Evolutionary conservation across 495 filamentous ascomycete genomes (phyloP).

Genomic region (Hapsidospora chrysogenum): DNA sequence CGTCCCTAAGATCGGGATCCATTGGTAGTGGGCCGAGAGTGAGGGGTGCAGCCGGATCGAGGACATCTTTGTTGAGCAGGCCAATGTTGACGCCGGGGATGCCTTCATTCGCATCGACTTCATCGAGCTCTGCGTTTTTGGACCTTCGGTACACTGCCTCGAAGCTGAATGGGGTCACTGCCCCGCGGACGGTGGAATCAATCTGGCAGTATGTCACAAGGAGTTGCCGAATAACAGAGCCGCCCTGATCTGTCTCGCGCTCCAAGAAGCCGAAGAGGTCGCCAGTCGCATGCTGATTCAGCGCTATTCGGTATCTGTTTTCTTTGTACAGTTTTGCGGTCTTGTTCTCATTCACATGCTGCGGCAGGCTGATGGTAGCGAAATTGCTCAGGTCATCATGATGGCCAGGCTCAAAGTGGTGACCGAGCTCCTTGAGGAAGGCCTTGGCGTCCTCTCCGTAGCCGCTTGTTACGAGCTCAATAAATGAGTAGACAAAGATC

Average conservation of each 20-base stretch:
- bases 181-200: slow-evolving; percentile 54
- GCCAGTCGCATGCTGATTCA: slow-evolving; percentile 63
- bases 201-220: slow-evolving; percentile 60
- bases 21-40: slow-evolving; percentile 65
- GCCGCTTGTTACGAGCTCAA: slow-evolving; percentile 62
- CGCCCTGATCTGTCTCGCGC: slow-evolving; percentile 61
- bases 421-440: slow-evolving; percentile 50
- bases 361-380: slow-evolving; percentile 48
- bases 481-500: slow-evolving; percentile 80
- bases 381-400: slow-evolving; percentile 58
- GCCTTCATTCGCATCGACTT: slow-evolving; percentile 76
- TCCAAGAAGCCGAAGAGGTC: slow-evolving; percentile 80
- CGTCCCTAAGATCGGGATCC: slow-evolving; percentile 59
- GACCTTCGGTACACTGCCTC: slow-evolving; percentile 56
- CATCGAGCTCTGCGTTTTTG: slow-evolving; percentile 33
- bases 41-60: slow-evolving; percentile 36
- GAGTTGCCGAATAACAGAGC: slow-evolving; percentile 54
- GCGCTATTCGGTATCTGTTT: slow-evolving; percentile 73
- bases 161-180: slow-evolving; percentile 64
- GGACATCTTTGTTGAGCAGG: slow-evolving; percentile 56
- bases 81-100: slow-evolving; percentile 86
- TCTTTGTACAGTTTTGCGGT: slow-evolving; percentile 59
- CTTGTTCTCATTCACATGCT: slow-evolving; percentile 56
- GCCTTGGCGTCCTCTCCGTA: slow-evolving; percentile 50
- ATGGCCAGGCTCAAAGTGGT: slow-evolving; percentile 57